Percentiles rank a stretch among this genome's conserved stretches.
Conservation (phyloP, 1,284 basidiomycete species). For the Naganishia cerealis region DNA sequence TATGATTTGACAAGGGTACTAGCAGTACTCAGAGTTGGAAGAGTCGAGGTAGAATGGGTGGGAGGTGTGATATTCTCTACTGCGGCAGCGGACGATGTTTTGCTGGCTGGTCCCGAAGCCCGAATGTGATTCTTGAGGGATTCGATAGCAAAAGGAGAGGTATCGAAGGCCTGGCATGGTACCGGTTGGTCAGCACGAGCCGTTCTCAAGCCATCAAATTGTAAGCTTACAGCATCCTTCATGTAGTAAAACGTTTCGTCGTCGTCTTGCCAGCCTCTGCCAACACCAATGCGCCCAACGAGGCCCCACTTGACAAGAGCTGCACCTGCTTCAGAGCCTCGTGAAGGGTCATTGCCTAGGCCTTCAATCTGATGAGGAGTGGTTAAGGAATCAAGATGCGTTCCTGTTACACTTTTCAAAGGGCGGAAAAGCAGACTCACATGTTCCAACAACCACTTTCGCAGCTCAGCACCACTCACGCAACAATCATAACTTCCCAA, state of each 20-base stretch:
- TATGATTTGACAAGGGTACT: conserved; percentile 60
- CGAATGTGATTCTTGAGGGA: conserved; percentile 33
- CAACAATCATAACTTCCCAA: conserved; percentile 84
- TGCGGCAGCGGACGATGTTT: background rate
- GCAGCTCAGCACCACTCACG: conserved; percentile 78
- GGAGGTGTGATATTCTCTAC: background rate
- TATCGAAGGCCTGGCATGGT: conserved; percentile 26
- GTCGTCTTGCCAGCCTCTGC: conserved; percentile 49
- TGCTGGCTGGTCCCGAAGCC: conserved; percentile 20
- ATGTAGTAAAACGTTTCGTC: conserved; percentile 50
- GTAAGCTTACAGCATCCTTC: conserved; percentile 36
- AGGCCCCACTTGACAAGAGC: conserved; percentile 73
- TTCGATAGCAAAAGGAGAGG: conserved; percentile 34
- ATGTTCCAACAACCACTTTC: conserved; percentile 69
- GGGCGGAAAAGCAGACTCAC: conserved; percentile 36
- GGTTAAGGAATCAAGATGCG: background rate
- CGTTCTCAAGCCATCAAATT: background rate
- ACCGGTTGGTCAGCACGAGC: background rate
- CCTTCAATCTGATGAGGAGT: conserved; percentile 56
- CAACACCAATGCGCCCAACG: conserved; percentile 68
- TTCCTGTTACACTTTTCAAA: background rate
- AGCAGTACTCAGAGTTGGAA: conserved; percentile 22
- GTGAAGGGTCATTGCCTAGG: conserved; percentile 69
- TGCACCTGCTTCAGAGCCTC: conserved; percentile 73
- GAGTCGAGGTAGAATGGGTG: conserved; percentile 6